These are phyloP conservation scores for Calonectria crousiana DNA, from an alignment of 2,329 filamentous ascomycete species.

Conservation along the genomic window DNA sequence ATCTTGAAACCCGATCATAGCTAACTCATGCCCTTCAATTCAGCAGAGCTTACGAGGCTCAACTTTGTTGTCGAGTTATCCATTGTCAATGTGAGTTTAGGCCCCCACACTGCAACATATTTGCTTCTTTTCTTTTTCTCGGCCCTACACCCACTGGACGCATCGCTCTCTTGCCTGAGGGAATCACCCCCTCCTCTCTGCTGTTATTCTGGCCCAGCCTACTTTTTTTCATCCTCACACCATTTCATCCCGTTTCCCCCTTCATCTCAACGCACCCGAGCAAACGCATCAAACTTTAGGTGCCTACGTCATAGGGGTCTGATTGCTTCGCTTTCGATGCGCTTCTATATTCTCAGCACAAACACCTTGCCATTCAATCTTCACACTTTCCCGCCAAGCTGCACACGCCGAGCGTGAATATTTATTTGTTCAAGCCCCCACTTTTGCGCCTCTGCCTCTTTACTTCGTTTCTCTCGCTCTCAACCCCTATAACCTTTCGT, in stretches of 20 bases:
- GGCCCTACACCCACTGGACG: not conserved
- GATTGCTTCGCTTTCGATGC: not conserved
- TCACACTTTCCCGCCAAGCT: not conserved
- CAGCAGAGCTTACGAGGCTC: not conserved
- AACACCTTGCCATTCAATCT: not conserved
- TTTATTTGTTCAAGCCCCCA: not conserved
- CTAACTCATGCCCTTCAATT: not conserved
- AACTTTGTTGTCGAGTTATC: not conserved
- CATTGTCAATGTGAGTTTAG: not conserved
- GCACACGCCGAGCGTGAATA: not conserved
- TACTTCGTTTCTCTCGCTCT: not conserved
- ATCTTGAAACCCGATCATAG: not conserved
- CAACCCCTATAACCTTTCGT: not conserved
- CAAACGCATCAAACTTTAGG: not conserved
- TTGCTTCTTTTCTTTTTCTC: not conserved
- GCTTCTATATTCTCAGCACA: not conserved
- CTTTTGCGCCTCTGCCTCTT: not conserved
- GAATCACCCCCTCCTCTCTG: not conserved
- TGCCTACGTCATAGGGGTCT: not conserved
- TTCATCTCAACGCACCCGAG: not conserved
- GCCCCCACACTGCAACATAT: not conserved
- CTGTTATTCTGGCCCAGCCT: not conserved
- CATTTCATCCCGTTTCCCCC: not conserved
- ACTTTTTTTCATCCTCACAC: not conserved
- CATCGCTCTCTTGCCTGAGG: not conserved